phyloP scores from a whole-genome alignment of 129 eudicot genomes.

The Pittosporum tobira region DNA sequence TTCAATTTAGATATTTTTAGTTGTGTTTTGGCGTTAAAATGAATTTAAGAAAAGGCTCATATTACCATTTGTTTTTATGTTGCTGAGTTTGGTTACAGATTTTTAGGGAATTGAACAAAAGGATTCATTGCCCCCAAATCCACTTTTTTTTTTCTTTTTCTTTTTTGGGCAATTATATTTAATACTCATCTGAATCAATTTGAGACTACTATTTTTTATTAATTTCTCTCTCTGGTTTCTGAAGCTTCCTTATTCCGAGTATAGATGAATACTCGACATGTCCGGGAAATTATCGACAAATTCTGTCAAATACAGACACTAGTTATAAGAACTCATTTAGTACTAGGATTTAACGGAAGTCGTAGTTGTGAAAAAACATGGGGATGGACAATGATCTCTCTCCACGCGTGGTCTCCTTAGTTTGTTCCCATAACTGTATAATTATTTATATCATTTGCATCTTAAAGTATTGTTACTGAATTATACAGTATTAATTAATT shows the following conservation, averaged over 20 bases:
- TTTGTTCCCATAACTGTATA: slow-evolving; percentile 29
- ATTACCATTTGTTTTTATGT: too few relatives aligned
- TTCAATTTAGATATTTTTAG: too few relatives aligned
- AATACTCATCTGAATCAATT: background rate
- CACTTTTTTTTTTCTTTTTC: background rate
- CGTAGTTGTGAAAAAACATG: slow-evolving; percentile 17
- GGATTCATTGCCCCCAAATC: too few relatives aligned
- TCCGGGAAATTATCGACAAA: slow-evolving; percentile 23
- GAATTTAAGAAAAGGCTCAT: too few relatives aligned
- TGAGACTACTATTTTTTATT: background rate
- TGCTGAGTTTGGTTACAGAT: too few relatives aligned
- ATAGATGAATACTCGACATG: slow-evolving; percentile 11
- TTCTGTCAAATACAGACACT: slow-evolving; percentile 26
- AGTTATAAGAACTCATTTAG: too few relatives aligned
- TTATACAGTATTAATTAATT: slow-evolving; percentile 6
- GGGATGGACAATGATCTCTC: slow-evolving; percentile 45
- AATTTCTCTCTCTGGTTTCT: slow-evolving; percentile 6
- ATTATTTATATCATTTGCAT: slow-evolving; percentile 24
- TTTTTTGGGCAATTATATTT: background rate
- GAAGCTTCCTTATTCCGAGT: slow-evolving; percentile 11
- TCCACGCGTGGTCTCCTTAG: slow-evolving; percentile 49
- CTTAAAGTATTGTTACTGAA: slow-evolving; percentile 12
- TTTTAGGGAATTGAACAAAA: too few relatives aligned
- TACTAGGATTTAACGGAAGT: too few relatives aligned
- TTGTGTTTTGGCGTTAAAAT: too few relatives aligned